Percentiles rank a stretch among this genome's conserved stretches.
phyloP scores from a whole-genome alignment of 495 filamentous ascomycete genomes.

The Jackrogersella multiformis region DNA sequence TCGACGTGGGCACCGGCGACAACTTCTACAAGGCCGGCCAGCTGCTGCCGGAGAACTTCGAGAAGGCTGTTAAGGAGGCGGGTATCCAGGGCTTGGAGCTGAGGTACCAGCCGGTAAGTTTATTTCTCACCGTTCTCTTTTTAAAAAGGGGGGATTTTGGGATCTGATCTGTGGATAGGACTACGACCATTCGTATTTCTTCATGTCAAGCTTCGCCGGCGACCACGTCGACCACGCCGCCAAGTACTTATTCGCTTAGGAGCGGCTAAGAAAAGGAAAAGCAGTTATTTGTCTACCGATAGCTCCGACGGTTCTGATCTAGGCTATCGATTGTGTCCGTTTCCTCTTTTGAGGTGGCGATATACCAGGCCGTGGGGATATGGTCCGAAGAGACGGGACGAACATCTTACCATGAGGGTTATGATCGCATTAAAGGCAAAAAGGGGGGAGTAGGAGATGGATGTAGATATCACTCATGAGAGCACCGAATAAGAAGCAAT shows the following conservation, averaged over 20 bases:
- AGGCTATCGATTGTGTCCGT: neutral
- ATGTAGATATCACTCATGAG: neutral
- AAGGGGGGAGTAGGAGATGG: too few species aligned
- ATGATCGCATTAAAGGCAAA: too few species aligned
- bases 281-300: neutral
- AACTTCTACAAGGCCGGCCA: constrained; percentile 95
- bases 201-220: constrained; percentile 86
- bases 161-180: constrained; percentile 54
- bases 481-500: neutral
- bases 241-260: constrained; percentile 67
- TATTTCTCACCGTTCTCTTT: neutral
- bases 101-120: constrained; percentile 77
- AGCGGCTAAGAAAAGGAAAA: neutral
- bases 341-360: neutral
- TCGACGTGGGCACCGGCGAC: constrained; percentile 93
- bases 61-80: constrained; percentile 75
- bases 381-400: neutral
- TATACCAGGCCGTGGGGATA: neutral
- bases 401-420: neutral
- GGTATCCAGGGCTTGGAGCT: constrained; percentile 73
- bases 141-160: neutral
- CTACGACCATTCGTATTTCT: constrained; percentile 97
- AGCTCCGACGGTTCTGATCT: neutral
- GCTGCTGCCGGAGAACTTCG: constrained; percentile 92
- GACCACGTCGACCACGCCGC: constrained; percentile 94